phyloP scores from a whole-genome alignment of 805 yeast genomes.

The Yamadazyma akitaensis region DNA sequence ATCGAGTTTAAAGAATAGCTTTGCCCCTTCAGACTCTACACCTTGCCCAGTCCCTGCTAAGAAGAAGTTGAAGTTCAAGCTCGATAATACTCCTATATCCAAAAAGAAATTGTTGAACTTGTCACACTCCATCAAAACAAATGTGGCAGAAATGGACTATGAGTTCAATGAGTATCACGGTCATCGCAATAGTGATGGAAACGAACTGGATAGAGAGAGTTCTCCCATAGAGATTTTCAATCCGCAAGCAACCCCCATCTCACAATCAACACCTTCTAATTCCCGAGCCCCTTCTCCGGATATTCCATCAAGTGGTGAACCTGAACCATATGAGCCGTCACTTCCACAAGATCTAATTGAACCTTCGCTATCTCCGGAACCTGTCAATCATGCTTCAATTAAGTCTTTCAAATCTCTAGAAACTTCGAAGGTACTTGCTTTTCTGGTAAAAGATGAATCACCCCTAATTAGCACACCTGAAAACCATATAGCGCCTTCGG shows the following conservation, averaged over 20 bases:
- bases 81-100: slow-evolving; percentile 12
- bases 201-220: slow-evolving; percentile 8
- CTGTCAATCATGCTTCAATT: background rate
- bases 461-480: background rate
- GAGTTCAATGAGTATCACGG: slow-evolving; percentile 8
- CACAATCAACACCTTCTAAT: slow-evolving; percentile 43
- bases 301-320: background rate
- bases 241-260: slow-evolving; percentile 35
- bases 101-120: slow-evolving; percentile 28
- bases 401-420: background rate
- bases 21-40: slow-evolving; percentile 31
- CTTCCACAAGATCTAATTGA: background rate
- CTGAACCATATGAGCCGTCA: background rate
- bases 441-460: background rate
- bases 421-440: background rate
- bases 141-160: slow-evolving; percentile 15
- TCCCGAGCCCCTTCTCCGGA: slow-evolving; percentile 34
- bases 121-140: slow-evolving; percentile 28
- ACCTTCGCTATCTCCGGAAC: background rate
- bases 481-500: background rate
- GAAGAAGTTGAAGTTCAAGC: slow-evolving; percentile 30
- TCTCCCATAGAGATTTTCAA: slow-evolving; percentile 10
- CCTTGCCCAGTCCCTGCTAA: slow-evolving; percentile 42
- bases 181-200: slow-evolving; percentile 7
- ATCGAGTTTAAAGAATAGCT: slow-evolving; percentile 13